These are phyloP conservation scores for Pyrenopolyporus hunteri DNA, from an alignment of 495 filamentous ascomycete species.

Conservation along the genomic window DNA sequence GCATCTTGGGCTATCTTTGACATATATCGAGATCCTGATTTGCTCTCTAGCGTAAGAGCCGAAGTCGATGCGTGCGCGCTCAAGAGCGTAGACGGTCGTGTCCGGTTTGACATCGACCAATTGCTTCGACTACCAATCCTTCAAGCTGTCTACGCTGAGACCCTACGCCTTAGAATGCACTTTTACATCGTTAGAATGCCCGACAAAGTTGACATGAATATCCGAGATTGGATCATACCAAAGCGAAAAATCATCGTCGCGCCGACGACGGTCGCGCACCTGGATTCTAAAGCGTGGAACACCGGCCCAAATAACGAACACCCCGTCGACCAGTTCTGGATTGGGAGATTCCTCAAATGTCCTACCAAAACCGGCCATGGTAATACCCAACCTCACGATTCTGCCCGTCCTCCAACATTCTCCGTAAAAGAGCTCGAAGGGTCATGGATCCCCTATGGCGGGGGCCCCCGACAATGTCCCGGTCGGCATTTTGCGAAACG, in stretches of 20 bases:
- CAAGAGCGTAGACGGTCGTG: slow-evolving; percentile 17
- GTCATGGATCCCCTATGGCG: slow-evolving; percentile 47
- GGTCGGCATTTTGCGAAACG: slow-evolving; percentile 45
- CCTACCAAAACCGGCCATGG: neutral
- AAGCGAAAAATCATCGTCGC: slow-evolving; percentile 26
- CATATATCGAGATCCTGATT: slow-evolving; percentile 33
- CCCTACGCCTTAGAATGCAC: slow-evolving; percentile 41
- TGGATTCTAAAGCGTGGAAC: slow-evolving; percentile 38
- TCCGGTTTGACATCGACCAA: slow-evolving; percentile 34
- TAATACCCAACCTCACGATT: neutral
- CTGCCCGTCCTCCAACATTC: slow-evolving; percentile 27
- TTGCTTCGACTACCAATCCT: slow-evolving; percentile 38
- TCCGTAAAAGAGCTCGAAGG: slow-evolving; percentile 41
- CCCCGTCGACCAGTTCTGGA: slow-evolving; percentile 40
- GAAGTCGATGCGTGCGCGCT: slow-evolving; percentile 29
- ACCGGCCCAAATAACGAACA: slow-evolving; percentile 38
- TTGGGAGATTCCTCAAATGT: slow-evolving; percentile 38
- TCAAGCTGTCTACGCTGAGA: slow-evolving; percentile 45
- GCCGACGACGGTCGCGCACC: slow-evolving; percentile 38
- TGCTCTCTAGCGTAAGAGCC: slow-evolving; percentile 22
- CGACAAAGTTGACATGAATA: slow-evolving; percentile 32
- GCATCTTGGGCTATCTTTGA: slow-evolving; percentile 34
- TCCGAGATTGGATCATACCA: slow-evolving; percentile 37
- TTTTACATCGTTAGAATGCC: slow-evolving; percentile 38
- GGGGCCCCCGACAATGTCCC: slow-evolving; percentile 42